Conservation (phyloP, 2,329 filamentous ascomycete species). For the Fusarium xylarioides region DNA sequence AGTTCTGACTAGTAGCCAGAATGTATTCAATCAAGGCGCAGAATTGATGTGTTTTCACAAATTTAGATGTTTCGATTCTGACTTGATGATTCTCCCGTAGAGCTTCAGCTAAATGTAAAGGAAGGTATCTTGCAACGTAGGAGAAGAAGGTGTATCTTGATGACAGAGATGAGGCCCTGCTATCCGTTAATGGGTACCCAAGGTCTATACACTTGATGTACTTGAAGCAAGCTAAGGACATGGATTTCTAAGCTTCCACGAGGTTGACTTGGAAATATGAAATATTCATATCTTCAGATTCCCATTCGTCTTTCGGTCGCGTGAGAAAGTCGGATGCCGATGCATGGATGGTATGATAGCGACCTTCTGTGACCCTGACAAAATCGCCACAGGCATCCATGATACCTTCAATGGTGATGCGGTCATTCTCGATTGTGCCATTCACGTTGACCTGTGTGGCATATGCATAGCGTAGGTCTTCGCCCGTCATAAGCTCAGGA, state of each 20-base stretch:
- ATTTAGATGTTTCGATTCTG: too few species aligned
- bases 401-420: not conserved
- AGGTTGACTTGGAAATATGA: not conserved
- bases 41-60: not conserved
- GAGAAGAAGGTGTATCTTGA: not conserved
- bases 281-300: not conserved
- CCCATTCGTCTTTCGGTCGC: not conserved
- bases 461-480: not conserved
- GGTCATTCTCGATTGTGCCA: not conserved
- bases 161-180: accelerated
- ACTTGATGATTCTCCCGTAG: too few species aligned
- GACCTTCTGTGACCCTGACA: accelerated
- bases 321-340: not conserved
- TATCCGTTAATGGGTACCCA: not conserved
- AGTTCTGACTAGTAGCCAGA: not conserved
- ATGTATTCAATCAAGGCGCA: not conserved
- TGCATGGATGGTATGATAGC: not conserved
- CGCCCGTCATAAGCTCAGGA: not conserved
- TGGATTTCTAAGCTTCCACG: accelerated
- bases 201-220: not conserved
- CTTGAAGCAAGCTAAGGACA: not conserved
- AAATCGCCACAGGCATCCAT: not conserved
- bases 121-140: not conserved
- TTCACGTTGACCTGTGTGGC: accelerated
- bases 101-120: not conserved